Percentiles rank a stretch among this genome's conserved stretches.
phyloP scores from a whole-genome alignment of 768 basidiomycete species.

The Collybiopsis confluens region DNA sequence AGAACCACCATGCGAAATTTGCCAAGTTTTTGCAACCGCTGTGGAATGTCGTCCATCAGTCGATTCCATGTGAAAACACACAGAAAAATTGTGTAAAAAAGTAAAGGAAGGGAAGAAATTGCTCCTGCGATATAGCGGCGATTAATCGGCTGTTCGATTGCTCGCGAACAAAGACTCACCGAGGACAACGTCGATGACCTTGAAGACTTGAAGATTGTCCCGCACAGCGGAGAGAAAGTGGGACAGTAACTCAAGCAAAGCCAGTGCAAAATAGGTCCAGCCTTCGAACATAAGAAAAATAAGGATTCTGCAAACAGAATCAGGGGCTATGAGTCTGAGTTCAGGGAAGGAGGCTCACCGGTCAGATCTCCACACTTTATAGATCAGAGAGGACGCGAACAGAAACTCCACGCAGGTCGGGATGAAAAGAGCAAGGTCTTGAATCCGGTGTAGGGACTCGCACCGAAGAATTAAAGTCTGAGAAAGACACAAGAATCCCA shows the following conservation, averaged over 20 bases:
- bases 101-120: conserved; percentile 60
- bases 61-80: conserved; percentile 50
- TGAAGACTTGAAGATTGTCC: conserved; percentile 41
- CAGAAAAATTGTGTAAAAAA: conserved; percentile 60
- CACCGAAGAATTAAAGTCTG: conserved; percentile 70
- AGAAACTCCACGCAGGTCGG: conserved; percentile 62
- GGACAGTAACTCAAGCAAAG: conserved; percentile 57
- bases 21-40: conserved; percentile 38
- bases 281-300: conserved; percentile 61
- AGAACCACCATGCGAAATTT: conserved; percentile 44
- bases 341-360: no score
- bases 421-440: conserved; percentile 52
- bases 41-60: conserved; percentile 51
- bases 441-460: conserved; percentile 39
- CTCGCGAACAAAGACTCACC: conserved; percentile 38
- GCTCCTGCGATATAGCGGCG: conserved; percentile 32
- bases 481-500: conserved; percentile 65
- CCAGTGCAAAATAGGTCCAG: conserved; percentile 54
- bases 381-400: conserved; percentile 49
- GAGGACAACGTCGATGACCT: conserved; percentile 51
- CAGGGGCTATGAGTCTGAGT: no score
- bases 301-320: conserved; percentile 37
- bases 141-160: neutral
- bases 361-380: conserved; percentile 42
- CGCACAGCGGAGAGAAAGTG: conserved; percentile 50